These are phyloP conservation scores for Cladosporium sp. DNA, from an alignment of 2,329 filamentous ascomycete species.

Conservation along the genomic window DNA sequence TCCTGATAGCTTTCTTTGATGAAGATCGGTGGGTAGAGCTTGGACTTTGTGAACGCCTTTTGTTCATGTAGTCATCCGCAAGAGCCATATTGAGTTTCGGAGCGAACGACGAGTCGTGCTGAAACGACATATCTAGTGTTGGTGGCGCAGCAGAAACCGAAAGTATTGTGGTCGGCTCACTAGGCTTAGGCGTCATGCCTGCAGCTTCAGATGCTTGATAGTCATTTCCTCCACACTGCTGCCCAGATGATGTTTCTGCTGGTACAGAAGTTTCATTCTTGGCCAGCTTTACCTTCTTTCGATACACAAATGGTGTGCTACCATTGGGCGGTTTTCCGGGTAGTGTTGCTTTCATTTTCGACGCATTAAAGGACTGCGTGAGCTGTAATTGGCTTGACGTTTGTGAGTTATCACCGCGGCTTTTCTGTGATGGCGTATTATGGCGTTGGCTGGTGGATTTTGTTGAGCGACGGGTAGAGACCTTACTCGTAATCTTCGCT, in stretches of 20 bases:
- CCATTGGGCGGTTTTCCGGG: constrained; percentile 10
- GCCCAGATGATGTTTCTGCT: not conserved
- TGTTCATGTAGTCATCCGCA: constrained; percentile 18
- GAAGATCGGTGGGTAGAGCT: constrained; percentile 14
- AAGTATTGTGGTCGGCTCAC: not conserved
- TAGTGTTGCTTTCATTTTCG: not conserved
- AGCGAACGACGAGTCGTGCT: constrained; percentile 18
- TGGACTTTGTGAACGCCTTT: constrained; percentile 9
- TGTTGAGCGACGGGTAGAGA: not conserved
- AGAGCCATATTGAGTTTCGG: constrained; percentile 19
- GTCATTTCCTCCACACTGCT: not conserved
- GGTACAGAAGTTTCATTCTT: not conserved
- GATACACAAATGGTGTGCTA: constrained; percentile 27
- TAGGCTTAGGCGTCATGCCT: not conserved
- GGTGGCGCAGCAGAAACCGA: constrained; percentile 4
- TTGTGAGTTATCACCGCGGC: not conserved
- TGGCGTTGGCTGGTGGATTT: not conserved
- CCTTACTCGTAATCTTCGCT: no score
- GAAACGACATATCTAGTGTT: constrained; percentile 23
- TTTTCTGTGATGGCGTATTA: not conserved
- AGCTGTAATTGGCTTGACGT: not conserved
- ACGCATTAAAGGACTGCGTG: not conserved
- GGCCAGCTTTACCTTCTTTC: constrained; percentile 16
- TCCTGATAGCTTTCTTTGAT: constrained; percentile 21
- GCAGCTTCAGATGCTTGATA: not conserved